A percentile compares a stretch with the other conserved stretches of the same genome.
These are phyloP conservation scores for Blastobotrys illinoisensis DNA, from an alignment of 1,139 yeast genomes.

Conservation along the genomic window DNA sequence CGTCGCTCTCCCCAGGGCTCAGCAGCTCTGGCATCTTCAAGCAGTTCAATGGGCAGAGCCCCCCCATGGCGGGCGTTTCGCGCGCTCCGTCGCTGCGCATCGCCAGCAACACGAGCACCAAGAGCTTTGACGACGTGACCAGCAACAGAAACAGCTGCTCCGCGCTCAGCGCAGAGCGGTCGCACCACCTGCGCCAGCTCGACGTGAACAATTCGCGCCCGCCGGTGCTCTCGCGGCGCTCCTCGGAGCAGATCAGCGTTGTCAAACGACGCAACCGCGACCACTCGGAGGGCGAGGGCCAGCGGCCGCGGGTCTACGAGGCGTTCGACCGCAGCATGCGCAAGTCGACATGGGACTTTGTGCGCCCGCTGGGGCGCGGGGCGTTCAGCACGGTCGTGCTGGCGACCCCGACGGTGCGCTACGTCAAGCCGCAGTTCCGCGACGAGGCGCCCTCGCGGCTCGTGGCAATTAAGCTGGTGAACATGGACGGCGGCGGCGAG, in stretches of 20 bases:
- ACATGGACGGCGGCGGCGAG: conserved; percentile 18
- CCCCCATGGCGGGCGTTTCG: neutral
- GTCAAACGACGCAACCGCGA: neutral
- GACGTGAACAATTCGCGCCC: neutral
- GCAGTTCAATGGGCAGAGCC: conserved; percentile 6
- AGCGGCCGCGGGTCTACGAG: conserved; percentile 18
- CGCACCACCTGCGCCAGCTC: neutral
- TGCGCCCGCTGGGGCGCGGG: conserved; percentile 35
- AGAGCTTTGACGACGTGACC: neutral
- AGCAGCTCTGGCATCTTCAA: conserved; percentile 5
- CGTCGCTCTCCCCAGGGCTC: conserved; percentile 10
- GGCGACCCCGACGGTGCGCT: conserved; percentile 30
- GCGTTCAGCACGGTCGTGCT: conserved; percentile 37
- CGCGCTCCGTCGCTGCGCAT: conserved; percentile 2
- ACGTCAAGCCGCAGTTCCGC: conserved; percentile 36
- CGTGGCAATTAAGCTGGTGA: conserved; percentile 38
- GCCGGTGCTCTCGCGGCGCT: neutral
- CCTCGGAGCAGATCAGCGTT: neutral
- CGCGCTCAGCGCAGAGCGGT: neutral
- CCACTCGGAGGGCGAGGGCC: neutral
- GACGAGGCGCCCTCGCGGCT: conserved; percentile 29
- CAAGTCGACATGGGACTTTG: conserved; percentile 32
- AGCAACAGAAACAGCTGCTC: neutral
- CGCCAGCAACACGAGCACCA: neutral
- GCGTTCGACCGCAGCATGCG: conserved; percentile 24